These are phyloP conservation scores for Pseudozyma sp. DNA, from an alignment of 1,284 basidiomycete genomes.

Conservation along the genomic window DNA sequence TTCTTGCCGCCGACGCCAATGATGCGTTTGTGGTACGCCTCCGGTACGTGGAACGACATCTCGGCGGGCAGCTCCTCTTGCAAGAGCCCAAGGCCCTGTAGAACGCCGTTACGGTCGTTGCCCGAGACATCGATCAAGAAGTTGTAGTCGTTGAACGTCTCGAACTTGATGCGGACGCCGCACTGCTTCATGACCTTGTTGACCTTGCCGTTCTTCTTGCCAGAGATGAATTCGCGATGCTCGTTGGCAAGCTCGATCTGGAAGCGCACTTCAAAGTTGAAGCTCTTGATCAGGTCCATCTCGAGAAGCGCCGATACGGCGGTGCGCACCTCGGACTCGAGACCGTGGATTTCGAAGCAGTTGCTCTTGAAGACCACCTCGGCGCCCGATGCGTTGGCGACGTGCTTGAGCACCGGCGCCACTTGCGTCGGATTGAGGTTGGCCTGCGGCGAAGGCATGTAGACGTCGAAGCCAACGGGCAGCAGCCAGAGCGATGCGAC, in stretches of 20 bases:
- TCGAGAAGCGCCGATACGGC: constrained; percentile 89
- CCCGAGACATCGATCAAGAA: constrained; percentile 87
- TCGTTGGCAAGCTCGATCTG: constrained; percentile 98
- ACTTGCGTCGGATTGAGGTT: constrained; percentile 86
- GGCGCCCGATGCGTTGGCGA: constrained; percentile 86
- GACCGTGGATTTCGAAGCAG: constrained; percentile 97
- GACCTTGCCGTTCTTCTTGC: constrained; percentile 70
- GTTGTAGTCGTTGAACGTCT: constrained; percentile 98
- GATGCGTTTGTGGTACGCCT: constrained; percentile 98
- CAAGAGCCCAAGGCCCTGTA: constrained; percentile 87
- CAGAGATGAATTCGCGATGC: constrained; percentile 91
- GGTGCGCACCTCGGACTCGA: constrained; percentile 88
- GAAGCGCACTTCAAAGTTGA: constrained; percentile 97
- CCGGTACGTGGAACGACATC: constrained; percentile 98
- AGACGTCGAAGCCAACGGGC: constrained; percentile 90
- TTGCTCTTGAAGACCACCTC: constrained; percentile 97
- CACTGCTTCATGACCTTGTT: constrained; percentile 73
- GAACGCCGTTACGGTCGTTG: constrained; percentile 74
- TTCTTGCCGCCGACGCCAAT: constrained; percentile 98
- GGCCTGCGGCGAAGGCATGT: constrained; percentile 78
- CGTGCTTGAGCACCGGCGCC: constrained; percentile 84
- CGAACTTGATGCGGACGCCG: constrained; percentile 97
- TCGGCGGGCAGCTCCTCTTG: constrained; percentile 99
- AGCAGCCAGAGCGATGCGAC: constrained; percentile 95
- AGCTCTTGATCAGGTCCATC: constrained; percentile 89